A percentile compares a stretch with the other conserved stretches of the same genome.
phyloP scores from a whole-genome alignment of 495 filamentous ascomycete species.

The Penicillium taxi region DNA sequence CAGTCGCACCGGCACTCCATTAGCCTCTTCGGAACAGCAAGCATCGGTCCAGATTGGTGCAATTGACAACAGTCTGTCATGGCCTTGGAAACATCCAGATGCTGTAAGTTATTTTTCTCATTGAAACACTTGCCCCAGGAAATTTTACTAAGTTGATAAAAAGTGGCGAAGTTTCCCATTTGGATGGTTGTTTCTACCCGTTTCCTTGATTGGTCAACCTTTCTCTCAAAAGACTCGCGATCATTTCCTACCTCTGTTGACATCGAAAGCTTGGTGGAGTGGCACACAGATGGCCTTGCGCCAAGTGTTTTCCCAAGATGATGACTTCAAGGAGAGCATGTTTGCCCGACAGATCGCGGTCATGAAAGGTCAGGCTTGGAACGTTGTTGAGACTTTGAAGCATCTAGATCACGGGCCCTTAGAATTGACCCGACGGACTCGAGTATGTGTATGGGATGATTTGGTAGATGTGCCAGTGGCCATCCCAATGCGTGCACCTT shows the following conservation, averaged over 20 bases:
- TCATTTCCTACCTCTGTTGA: slow-evolving; percentile 89
- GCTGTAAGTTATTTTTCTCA: slow-evolving; percentile 46
- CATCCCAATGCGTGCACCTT: slow-evolving; percentile 76
- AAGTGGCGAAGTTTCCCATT: slow-evolving; percentile 89
- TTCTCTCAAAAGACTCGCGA: slow-evolving; percentile 88
- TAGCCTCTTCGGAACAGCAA: slow-evolving; percentile 35
- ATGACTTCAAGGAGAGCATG: slow-evolving; percentile 97
- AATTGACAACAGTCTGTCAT: slow-evolving; percentile 96
- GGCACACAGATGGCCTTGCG: slow-evolving; percentile 84
- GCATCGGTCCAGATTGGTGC: slow-evolving; percentile 74
- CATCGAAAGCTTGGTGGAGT: slow-evolving; percentile 92
- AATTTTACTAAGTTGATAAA: slow-evolving; percentile 19
- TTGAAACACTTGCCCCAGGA: too few relatives aligned
- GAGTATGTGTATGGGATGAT: slow-evolving; percentile 97
- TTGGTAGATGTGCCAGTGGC: slow-evolving; percentile 91
- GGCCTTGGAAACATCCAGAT: slow-evolving; percentile 99
- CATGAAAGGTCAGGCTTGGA: slow-evolving; percentile 99
- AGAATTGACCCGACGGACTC: slow-evolving; percentile 79
- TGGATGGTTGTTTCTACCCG: slow-evolving; percentile 95
- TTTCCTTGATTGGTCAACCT: slow-evolving; percentile 90
- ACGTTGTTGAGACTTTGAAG: slow-evolving; percentile 95
- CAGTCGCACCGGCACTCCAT: slow-evolving; percentile 52
- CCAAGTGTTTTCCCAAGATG: slow-evolving; percentile 77
- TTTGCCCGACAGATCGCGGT: slow-evolving; percentile 94
- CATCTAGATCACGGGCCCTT: slow-evolving; percentile 84